Evolutionary conservation across 768 basidiomycete genomes (phyloP).

Genomic region (Lepiota subincarnata): DNA sequence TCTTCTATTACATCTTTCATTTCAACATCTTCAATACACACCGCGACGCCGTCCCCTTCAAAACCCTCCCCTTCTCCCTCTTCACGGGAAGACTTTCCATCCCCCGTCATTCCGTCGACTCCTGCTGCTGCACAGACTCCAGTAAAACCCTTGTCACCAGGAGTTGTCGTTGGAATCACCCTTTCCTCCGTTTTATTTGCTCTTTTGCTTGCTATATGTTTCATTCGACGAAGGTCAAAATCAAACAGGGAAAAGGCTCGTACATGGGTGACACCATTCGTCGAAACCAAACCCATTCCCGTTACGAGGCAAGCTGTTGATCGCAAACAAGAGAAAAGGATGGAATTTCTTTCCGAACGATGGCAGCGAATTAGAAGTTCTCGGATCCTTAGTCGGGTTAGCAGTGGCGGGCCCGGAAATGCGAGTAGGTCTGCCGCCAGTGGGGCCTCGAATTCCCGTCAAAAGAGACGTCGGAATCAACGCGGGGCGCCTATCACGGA

Average conservation of each 20-base stretch:
- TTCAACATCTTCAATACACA: not conserved
- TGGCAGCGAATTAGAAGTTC: not conserved
- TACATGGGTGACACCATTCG: slow-evolving; percentile 22
- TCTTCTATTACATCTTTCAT: not conserved
- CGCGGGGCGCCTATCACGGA: too few relatives aligned
- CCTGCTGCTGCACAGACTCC: not conserved
- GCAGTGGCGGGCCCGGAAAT: not conserved
- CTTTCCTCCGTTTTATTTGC: slow-evolving; percentile 37
- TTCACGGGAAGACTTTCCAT: not conserved
- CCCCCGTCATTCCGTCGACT: not conserved
- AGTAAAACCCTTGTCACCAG: slow-evolving; percentile 29
- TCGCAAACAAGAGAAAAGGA: slow-evolving; percentile 7
- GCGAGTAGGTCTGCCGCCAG: not conserved
- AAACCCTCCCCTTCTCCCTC: not conserved
- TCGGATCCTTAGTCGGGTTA: not conserved
- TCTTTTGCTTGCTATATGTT: slow-evolving; percentile 36
- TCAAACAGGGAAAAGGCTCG: slow-evolving; percentile 33
- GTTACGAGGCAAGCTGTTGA: slow-evolving; percentile 14
- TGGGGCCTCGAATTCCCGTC: too few relatives aligned
- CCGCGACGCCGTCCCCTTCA: not conserved
- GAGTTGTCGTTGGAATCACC: slow-evolving; percentile 53
- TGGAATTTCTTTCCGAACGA: slow-evolving; percentile 5
- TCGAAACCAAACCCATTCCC: slow-evolving; percentile 27
- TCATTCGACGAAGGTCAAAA: slow-evolving; percentile 45
- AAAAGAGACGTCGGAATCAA: not conserved